Conservation (phyloP, 352 stramenopile species). For the Pythium volutum region DNA sequence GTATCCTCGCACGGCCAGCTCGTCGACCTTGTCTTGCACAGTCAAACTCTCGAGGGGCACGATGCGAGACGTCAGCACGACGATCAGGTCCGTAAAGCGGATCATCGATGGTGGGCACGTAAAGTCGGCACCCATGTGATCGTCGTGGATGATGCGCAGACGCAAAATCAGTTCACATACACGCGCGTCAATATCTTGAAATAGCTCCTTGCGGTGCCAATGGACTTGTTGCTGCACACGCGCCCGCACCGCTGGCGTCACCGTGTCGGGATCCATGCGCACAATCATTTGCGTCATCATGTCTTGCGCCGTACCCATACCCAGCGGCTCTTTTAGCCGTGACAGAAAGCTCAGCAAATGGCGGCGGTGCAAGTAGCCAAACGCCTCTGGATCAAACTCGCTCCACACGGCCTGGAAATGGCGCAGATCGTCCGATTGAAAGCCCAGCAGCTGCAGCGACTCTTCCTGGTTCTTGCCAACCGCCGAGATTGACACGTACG, state of each 20-base stretch:
- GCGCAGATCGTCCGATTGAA: constrained; percentile 53
- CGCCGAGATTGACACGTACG: constrained; percentile 72
- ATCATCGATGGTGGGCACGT: constrained; percentile 62
- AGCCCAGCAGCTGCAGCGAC: constrained; percentile 57
- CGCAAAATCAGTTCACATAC: constrained; percentile 65
- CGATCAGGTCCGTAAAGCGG: constrained; percentile 66
- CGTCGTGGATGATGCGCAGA: constrained; percentile 56
- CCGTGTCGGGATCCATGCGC: constrained; percentile 30
- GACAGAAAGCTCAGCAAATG: constrained; percentile 58
- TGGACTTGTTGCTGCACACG: constrained; percentile 40
- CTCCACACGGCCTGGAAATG: constrained; percentile 72
- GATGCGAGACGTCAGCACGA: constrained; percentile 66
- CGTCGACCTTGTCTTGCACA: constrained; percentile 81
- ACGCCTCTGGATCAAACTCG: constrained; percentile 65
- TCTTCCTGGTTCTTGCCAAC: constrained; percentile 55
- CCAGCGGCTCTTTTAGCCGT: constrained; percentile 49
- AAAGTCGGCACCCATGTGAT: constrained; percentile 38
- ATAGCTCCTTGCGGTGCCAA: constrained; percentile 45
- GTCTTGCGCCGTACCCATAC: constrained; percentile 36
- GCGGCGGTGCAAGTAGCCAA: constrained; percentile 73
- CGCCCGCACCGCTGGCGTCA: constrained; percentile 33
- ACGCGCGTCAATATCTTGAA: constrained; percentile 70
- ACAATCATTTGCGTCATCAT: constrained; percentile 20
- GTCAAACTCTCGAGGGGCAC: constrained; percentile 68
- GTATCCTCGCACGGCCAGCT: constrained; percentile 69